Conservation (phyloP, 1,139 yeast genomes). For the Arxiozyma telluris region DNA sequence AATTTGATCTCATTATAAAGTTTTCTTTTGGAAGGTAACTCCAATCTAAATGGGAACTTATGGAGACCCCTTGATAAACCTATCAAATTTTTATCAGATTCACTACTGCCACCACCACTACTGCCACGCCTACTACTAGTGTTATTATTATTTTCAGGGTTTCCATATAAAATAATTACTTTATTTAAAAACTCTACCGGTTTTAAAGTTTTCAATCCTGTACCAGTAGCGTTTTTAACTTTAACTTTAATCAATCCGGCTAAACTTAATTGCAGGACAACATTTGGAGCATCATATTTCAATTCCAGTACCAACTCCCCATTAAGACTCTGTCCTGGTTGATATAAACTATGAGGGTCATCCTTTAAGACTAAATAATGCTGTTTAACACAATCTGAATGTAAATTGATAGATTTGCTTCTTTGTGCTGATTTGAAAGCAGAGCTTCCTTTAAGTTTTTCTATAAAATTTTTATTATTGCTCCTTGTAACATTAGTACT, state of each 20-base stretch:
- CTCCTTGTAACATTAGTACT: background rate
- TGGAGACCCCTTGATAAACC: constrained; percentile 67
- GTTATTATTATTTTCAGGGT: constrained; percentile 20
- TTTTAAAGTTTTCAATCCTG: constrained; percentile 21
- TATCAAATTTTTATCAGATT: background rate
- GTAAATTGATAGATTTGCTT: background rate
- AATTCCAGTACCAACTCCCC: constrained; percentile 54
- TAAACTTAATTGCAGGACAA: constrained; percentile 45
- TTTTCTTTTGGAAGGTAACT: constrained; percentile 51
- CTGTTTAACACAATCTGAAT: constrained; percentile 37
- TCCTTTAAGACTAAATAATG: constrained; percentile 55
- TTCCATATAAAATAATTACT: constrained; percentile 59
- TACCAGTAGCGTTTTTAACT: constrained; percentile 25
- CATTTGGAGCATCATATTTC: constrained; percentile 47
- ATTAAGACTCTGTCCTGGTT: constrained; percentile 56
- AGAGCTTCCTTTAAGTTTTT: background rate
- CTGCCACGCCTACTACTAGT: constrained; percentile 32
- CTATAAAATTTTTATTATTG: background rate
- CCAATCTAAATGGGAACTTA: constrained; percentile 75
- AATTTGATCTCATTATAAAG: constrained; percentile 71
- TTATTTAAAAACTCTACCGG: constrained; percentile 54
- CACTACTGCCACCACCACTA: background rate
- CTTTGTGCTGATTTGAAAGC: background rate
- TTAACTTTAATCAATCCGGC: constrained; percentile 51
- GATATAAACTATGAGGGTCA: constrained; percentile 54